Evolutionary conservation across 108 stramenopile species (phyloP).

Genomic region (Schizochytrium sp.): DNA sequence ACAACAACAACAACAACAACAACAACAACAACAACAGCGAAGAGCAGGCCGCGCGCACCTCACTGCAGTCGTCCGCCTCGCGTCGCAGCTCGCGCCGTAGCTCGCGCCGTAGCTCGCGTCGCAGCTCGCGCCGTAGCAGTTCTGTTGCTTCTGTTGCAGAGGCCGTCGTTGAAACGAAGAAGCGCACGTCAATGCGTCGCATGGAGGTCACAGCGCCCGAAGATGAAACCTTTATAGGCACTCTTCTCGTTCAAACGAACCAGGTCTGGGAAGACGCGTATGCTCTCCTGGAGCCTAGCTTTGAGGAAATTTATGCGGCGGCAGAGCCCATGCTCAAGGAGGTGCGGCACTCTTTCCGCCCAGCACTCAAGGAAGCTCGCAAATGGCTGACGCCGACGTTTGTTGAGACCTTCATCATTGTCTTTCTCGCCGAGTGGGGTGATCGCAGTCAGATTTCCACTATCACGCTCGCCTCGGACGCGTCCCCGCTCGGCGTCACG

Average conservation of each 20-base stretch:
- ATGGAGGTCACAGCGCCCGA: not conserved
- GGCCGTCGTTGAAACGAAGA: not conserved
- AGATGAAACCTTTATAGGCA: not conserved
- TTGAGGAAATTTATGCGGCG: not conserved
- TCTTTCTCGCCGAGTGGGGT: constrained; percentile 99
- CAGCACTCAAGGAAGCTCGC: not conserved
- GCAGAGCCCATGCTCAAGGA: not conserved
- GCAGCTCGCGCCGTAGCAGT: not conserved
- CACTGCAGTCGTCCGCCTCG: not conserved
- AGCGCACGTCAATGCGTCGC: not conserved
- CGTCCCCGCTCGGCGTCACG: constrained; percentile 88
- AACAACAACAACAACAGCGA: not conserved
- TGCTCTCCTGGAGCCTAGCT: not conserved
- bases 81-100: not conserved
- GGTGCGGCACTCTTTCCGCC: not conserved
- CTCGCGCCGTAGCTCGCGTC: not conserved
- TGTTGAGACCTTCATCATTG: constrained; percentile 68
- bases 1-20: not conserved
- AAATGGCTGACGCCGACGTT: not conserved
- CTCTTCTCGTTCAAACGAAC: not conserved
- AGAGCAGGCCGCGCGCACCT: not conserved
- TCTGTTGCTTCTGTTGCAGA: not conserved
- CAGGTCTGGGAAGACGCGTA: not conserved
- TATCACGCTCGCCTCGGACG: constrained; percentile 88
- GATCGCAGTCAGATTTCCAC: constrained; percentile 99